Base-by-base conservation (phyloP, 345 rosid species). In the Fremontodendron californicum region DNA sequence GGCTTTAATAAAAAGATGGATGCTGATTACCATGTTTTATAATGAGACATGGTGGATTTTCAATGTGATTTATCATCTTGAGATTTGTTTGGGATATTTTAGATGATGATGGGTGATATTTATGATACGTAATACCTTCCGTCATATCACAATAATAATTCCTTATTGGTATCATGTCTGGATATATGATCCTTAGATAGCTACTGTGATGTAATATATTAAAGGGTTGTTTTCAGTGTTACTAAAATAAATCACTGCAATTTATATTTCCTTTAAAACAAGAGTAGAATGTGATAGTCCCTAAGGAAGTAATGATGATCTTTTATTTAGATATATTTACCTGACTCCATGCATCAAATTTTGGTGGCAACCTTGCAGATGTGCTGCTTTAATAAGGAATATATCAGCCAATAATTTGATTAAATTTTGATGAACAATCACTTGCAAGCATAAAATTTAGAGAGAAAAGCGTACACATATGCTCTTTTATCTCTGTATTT, bases 271-370 rank as follows among this genome's bases (percentile, higher is more conserved):
- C 4, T 49, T 49, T 49, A 18, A 71, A 48, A 18, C 5, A 71
- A 49, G 25, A 71, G 19, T 51, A 33, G 61, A 31, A 71, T 51
- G 9, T 49, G 61, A 51, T 49, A 19, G 61, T 51, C 75, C 75
- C 75, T 49, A 71, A 49, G 75, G 61, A 49, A 71, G 60, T 49
- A 31, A 71, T 49, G 43, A 18, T 70, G 60, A 9, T 49, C 9
- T 9, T 71, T 49, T 46, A 49, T 70, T 69, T 48, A 46, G 4
- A 69, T 71, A 49, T 29, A 71, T 48, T 16, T 49, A 16, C 74
- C 43, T 11, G 71, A 27, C 9, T 43, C 35, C 55, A 2, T 66
- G 71, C 49, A 66, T 66, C 48, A 40, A 66, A 66, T 42, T 64
- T 66, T 66, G 71, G 71, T 27, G 64, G 33, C 19, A 8, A 46